Evolutionary conservation across 2,329 filamentous ascomycete genomes (phyloP).

Genomic region (Cladophialophora chaetospira): DNA sequence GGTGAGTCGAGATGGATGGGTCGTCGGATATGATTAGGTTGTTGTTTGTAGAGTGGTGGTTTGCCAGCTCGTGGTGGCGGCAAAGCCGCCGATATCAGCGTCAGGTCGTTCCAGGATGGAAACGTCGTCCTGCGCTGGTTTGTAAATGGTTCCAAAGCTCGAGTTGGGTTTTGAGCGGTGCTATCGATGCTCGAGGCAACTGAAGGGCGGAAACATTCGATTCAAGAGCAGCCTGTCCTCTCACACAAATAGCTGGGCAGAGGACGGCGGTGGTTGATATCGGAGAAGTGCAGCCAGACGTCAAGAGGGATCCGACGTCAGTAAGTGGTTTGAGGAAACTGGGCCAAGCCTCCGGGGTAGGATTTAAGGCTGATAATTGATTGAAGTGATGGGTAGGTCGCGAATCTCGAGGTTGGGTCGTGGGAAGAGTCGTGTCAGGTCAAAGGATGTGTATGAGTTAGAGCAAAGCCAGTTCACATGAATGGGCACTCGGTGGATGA

Average conservation of each 20-base stretch:
- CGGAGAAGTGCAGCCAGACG: not conserved
- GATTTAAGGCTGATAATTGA: not conserved
- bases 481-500: slow-evolving; percentile 15
- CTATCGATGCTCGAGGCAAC: not conserved
- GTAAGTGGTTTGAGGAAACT: not conserved
- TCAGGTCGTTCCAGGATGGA: slow-evolving; percentile 9
- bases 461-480: not conserved
- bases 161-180: not conserved
- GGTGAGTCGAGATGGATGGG: slow-evolving; percentile 61
- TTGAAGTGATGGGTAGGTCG: not conserved
- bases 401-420: not conserved
- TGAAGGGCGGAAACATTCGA: not conserved
- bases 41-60: slow-evolving; percentile 61
- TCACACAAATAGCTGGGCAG: not conserved
- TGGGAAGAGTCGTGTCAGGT: slow-evolving; percentile 6
- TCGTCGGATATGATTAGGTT: slow-evolving; percentile 69
- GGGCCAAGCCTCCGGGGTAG: not conserved
- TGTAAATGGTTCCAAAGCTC: not conserved
- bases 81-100: slow-evolving; percentile 42
- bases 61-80: slow-evolving; percentile 71
- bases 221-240: not conserved
- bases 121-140: not conserved
- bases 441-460: not conserved
- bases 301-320: not conserved
- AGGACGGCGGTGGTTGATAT: not conserved